These are phyloP conservation scores for Panellus pusillus DNA, from an alignment of 768 basidiomycete species.

Conservation along the genomic window DNA sequence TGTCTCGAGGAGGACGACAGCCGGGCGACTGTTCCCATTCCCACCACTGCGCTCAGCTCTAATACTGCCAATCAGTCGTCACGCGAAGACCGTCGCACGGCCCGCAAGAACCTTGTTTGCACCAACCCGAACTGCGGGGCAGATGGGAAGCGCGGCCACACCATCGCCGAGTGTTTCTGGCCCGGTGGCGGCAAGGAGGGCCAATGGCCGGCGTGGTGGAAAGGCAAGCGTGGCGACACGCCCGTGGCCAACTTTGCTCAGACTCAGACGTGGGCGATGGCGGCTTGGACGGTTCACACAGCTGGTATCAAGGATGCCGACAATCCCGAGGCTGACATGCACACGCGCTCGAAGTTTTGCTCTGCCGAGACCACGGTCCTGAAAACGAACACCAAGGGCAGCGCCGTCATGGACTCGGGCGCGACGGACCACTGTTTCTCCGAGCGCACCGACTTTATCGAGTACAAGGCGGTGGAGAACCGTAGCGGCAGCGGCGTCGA, in stretches of 20 bases:
- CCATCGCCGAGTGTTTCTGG: neutral
- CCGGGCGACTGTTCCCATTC: too few species aligned
- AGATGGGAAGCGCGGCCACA: neutral
- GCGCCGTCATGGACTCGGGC: conserved; percentile 7
- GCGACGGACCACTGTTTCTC: conserved; percentile 15
- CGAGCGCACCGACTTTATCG: conserved; percentile 3
- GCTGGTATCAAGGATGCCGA: neutral
- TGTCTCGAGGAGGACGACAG: too few species aligned
- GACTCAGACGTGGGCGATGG: neutral
- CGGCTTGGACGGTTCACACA: neutral
- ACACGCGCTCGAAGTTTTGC: too few species aligned
- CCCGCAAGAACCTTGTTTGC: too few species aligned
- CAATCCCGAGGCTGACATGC: too few species aligned
- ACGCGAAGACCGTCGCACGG: too few species aligned
- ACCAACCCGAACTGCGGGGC: too few species aligned
- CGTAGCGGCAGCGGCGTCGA: conserved; percentile 7
- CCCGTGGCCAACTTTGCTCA: neutral
- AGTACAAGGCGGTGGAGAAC: conserved; percentile 1
- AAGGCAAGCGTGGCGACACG: neutral
- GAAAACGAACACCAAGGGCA: neutral
- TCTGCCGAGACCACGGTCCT: too few species aligned
- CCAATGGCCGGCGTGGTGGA: neutral
- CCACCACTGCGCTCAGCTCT: too few species aligned
- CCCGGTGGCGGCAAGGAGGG: neutral
- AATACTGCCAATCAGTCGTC: too few species aligned